Base-by-base conservation (phyloP, 352 stramenopile species). In the Phytophthora syringae region DNA sequence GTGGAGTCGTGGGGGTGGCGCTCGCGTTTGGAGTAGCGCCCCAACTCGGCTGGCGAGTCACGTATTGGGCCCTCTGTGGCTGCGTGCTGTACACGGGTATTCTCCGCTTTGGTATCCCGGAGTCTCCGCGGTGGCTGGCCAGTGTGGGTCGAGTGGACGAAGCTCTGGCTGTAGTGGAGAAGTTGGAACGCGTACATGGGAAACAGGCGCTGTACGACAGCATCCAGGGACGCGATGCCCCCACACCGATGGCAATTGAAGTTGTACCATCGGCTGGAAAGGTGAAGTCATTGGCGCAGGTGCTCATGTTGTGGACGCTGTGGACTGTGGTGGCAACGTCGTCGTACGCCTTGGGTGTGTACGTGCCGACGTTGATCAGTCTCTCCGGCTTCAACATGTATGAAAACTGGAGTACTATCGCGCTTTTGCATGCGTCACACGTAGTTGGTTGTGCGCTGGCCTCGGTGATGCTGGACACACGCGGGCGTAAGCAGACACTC, bases 41-140 rank as follows among this genome's bases (percentile, higher is more conserved):
- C 18, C 52, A 59, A n/a, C 32, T 83, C 44, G 57, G 70, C n/a
- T 80, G 68, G 74, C 63, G 67, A 56, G n/a, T 30, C 10, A 66
- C 74, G 28, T 80, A 78, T 49, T 13, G 63, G 27, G 16, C 51
- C 6, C 61, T 73, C 2, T 67, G 52, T 30, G 60, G 59, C 2
- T 59, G 45, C 16, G 68, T 76, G 5, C 6, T 80, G 51, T 72
- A 76, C 24, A 60, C 47, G 13, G 55, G 52, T 15, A 55, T 64
- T 22, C 25, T 71, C 15, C 72, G 74, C 10, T 37, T 78, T 20
- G 39, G 50, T 1, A 45, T 79, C 16, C 64, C 74, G 7, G 74
- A 83, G n/a, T 83, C 74, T 42, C 72, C 74, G n/a, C 72, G 64
- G 6, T 82, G 74, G 74, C 51, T 82, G 39, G 67, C 54, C 25